Conservation (phyloP, 1,284 basidiomycete species). For the Ceratobasidium sp. region DNA sequence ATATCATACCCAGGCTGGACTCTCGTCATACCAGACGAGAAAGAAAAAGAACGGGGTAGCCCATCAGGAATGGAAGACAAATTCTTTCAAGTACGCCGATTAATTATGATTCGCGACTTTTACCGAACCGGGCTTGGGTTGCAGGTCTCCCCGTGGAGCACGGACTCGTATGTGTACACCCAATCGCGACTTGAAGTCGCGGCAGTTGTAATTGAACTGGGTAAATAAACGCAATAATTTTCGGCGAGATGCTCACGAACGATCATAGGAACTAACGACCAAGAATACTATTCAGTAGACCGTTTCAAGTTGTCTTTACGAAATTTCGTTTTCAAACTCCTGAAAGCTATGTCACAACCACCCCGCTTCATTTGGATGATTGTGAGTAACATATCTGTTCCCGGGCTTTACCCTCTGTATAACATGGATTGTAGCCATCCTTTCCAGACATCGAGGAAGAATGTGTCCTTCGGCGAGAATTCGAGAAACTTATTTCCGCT, state of each 20-base stretch:
- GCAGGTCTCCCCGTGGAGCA: conserved; percentile 7
- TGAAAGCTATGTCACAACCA: not conserved
- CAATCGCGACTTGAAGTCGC: not conserved
- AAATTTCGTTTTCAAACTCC: not conserved
- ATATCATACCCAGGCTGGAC: conserved; percentile 24
- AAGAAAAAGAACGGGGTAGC: not conserved
- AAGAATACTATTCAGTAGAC: conserved; percentile 12
- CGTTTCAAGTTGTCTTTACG: not conserved
- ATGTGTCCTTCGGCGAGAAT: not conserved
- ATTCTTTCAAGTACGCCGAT: conserved; percentile 1
- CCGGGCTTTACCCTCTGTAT: not conserved
- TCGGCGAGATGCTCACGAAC: not conserved
- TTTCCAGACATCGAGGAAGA: not conserved
- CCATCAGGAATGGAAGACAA: conserved; percentile 9
- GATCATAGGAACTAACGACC: conserved; percentile 20
- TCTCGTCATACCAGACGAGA: conserved; percentile 4
- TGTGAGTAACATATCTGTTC: not conserved
- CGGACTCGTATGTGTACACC: not conserved
- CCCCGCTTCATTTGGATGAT: conserved; percentile 9
- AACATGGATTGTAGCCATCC: not conserved
- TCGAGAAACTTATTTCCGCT: not conserved
- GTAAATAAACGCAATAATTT: not conserved
- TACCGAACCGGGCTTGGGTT: too few relatives aligned
- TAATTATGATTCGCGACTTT: too few relatives aligned
- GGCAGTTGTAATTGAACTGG: conserved; percentile 4